Conservation (phyloP, 2,329 filamentous ascomycete genomes). For the Apiospora kogelbergensis region DNA sequence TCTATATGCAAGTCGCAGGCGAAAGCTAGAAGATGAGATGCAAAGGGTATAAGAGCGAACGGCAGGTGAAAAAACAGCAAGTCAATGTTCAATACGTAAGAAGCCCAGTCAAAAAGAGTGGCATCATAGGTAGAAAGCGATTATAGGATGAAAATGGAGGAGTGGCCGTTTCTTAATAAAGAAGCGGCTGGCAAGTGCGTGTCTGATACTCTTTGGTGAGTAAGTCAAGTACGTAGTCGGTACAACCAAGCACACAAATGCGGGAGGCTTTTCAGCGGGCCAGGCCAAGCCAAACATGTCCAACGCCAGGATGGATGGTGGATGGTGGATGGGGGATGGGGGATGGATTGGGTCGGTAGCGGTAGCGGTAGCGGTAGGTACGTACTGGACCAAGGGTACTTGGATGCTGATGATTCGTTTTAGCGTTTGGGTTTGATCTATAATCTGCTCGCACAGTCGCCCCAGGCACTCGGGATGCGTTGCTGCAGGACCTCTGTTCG, state of each 20-base stretch:
- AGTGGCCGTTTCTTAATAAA: not conserved
- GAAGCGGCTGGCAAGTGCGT: not conserved
- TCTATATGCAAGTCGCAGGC: not conserved
- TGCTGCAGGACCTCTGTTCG: not conserved
- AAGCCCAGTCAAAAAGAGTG: not conserved
- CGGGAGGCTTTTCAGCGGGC: not conserved
- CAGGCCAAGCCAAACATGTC: not conserved
- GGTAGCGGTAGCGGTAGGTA: not conserved
- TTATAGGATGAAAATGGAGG: not conserved
- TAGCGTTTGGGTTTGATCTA: conserved; percentile 7
- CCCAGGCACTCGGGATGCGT: conserved; percentile 2
- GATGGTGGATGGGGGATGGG: too few species aligned
- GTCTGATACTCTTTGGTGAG: not conserved
- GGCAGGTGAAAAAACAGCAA: not conserved
- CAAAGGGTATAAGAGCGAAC: not conserved
- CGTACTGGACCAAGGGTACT: not conserved
- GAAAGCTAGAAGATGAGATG: not conserved
- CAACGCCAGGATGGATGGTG: not conserved
- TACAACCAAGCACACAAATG: not conserved
- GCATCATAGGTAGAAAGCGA: not conserved
- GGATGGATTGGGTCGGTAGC: not conserved
- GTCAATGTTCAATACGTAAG: not conserved
- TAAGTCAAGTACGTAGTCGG: not conserved
- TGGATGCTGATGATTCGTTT: not conserved
- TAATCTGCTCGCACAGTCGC: conserved; percentile 5